A percentile compares a stretch with the other conserved stretches of the same genome.
Evolutionary conservation across 441 rosid genomes (phyloP).

Genomic region (Aquilaria agallochum): DNA sequence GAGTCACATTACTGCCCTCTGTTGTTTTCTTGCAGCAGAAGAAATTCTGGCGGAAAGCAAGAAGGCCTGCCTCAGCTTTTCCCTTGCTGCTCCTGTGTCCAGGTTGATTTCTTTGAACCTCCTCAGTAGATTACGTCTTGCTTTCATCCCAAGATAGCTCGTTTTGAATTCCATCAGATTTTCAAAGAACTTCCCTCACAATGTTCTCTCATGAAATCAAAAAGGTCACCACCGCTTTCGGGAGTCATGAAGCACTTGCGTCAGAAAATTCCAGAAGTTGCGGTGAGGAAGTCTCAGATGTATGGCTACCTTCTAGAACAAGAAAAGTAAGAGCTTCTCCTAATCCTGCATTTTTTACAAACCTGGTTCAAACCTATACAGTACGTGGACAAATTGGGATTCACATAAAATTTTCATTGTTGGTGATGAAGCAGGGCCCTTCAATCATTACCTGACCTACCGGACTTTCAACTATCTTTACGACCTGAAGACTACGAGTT

Average conservation of each 20-base stretch:
- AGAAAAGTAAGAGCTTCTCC: constrained; percentile 59
- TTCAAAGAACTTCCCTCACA: not conserved
- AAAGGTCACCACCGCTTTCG: constrained; percentile 82
- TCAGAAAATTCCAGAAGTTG: constrained; percentile 89
- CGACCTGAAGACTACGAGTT: constrained; percentile 66
- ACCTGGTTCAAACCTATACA: not conserved
- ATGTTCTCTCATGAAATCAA: not conserved
- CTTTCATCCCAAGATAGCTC: constrained; percentile 1
- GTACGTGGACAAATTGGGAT: not conserved
- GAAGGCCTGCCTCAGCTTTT: constrained; percentile 82
- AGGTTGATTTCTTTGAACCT: constrained; percentile 37
- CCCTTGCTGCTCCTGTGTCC: constrained; percentile 68
- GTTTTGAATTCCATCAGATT: not conserved
- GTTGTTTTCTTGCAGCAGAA: constrained; percentile 86
- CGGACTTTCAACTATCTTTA: constrained; percentile 77
- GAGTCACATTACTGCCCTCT: constrained; percentile 57
- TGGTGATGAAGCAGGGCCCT: constrained; percentile 50
- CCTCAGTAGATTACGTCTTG: not conserved
- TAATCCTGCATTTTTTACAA: not conserved
- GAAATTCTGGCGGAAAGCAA: constrained; percentile 75
- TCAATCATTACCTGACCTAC: constrained; percentile 78
- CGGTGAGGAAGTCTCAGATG: constrained; percentile 70
- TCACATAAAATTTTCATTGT: constrained; percentile 1
- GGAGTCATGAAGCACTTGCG: constrained; percentile 79
- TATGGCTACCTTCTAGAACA: constrained; percentile 83